Percentiles rank a stretch among this genome's conserved stretches.
Conservation (phyloP, 345 rosid species). For the Citrus unshiu region DNA sequence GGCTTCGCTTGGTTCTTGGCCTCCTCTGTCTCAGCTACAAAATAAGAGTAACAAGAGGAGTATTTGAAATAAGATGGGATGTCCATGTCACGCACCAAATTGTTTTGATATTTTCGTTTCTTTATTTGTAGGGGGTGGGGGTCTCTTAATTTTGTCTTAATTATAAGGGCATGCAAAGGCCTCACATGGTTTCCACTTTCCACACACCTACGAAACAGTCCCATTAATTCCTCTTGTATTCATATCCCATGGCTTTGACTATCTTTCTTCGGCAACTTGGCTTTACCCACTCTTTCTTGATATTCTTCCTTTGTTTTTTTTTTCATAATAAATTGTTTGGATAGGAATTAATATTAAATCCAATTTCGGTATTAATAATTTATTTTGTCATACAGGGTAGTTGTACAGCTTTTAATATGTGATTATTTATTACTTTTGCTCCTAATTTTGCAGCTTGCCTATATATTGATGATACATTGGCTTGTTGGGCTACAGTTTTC, state of each 20-base stretch:
- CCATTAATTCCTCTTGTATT: constrained; percentile 31
- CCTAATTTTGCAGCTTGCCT: no score
- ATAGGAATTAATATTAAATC: neutral
- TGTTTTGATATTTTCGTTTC: no score
- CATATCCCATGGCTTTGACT: constrained; percentile 23
- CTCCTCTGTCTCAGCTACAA: no score
- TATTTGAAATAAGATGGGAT: no score
- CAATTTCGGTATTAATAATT: neutral
- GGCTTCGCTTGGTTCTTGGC: no score
- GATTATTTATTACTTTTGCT: neutral
- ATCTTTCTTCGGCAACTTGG: neutral
- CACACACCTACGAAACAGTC: constrained; percentile 25
- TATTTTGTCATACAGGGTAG: neutral
- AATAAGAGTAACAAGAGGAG: no score
- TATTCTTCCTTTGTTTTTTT: neutral
- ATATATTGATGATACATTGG: no score
- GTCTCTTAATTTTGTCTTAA: neutral
- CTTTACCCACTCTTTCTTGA: neutral
- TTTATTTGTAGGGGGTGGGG: no score
- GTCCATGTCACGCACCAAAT: no score
- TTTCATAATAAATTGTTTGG: no score
- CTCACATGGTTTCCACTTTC: constrained; percentile 30
- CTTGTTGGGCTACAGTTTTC: no score
- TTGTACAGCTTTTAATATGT: neutral
- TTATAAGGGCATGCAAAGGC: neutral